Conservation (phyloP, 2,329 filamentous ascomycete genomes). For the Venturia carpophila region DNA sequence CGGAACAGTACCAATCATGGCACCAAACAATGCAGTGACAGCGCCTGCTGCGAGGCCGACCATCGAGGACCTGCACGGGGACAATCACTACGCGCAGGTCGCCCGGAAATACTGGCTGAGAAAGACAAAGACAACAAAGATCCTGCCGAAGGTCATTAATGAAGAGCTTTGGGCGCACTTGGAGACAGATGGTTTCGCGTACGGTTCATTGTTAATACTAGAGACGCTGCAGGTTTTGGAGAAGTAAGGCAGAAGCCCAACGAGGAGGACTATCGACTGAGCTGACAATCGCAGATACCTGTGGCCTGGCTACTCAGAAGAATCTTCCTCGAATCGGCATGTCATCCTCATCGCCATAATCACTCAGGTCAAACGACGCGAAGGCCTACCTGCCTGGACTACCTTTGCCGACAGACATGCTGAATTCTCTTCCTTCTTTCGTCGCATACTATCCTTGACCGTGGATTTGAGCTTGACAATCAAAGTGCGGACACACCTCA, state of each 20-base stretch:
- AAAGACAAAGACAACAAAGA: constrained; percentile 53
- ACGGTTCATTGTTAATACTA: constrained; percentile 69
- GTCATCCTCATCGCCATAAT: constrained; percentile 80
- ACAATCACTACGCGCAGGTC: constrained; percentile 57
- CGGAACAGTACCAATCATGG: constrained; percentile 23
- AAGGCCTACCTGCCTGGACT: constrained; percentile 79
- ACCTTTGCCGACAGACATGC: constrained; percentile 68
- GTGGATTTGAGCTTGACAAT: constrained; percentile 45
- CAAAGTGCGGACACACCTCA: constrained; percentile 61
- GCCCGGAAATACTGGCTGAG: constrained; percentile 83
- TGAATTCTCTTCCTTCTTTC: constrained; percentile 84
- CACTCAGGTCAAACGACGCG: constrained; percentile 78
- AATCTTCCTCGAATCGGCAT: constrained; percentile 83
- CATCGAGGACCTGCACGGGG: constrained; percentile 61
- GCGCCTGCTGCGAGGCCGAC: constrained; percentile 47
- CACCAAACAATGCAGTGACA: constrained; percentile 21
- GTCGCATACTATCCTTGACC: constrained; percentile 78
- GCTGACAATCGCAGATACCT: constrained; percentile 56
- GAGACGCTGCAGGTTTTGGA: constrained; percentile 90
- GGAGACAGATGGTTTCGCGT: constrained; percentile 70
- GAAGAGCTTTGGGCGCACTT: constrained; percentile 81
- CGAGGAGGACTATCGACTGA: constrained; percentile 20
- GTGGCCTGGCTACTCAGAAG: constrained; percentile 83
- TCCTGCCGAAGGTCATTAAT: constrained; percentile 75
- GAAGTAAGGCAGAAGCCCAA: constrained; percentile 44